Conservation (phyloP, 73 alveolate genomes). For the Durusdinium trenchii region DNA sequence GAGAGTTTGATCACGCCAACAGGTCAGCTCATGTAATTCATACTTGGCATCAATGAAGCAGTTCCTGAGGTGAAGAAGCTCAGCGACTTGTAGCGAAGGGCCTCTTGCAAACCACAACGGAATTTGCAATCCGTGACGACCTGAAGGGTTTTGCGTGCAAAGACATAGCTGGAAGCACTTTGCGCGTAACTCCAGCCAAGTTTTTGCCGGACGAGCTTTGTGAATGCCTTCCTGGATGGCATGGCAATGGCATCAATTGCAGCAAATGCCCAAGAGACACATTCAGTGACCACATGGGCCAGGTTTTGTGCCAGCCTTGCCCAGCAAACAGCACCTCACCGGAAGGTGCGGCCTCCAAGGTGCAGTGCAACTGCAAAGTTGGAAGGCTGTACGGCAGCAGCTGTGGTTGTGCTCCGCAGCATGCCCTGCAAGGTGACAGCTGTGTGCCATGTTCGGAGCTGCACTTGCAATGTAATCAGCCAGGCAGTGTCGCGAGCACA, state of each 20-base stretch:
- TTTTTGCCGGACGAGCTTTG: slow-evolving; percentile 24
- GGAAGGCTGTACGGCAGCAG: not conserved
- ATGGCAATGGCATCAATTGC: not conserved
- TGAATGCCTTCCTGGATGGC: slow-evolving; percentile 43
- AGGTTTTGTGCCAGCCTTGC: not conserved
- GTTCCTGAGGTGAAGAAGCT: not conserved
- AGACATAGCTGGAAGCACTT: not conserved
- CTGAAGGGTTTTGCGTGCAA: slow-evolving; percentile 18
- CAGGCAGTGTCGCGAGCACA: not conserved
- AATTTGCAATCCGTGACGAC: no score
- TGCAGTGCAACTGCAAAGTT: not conserved
- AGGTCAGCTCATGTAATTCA: no score
- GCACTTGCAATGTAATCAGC: not conserved
- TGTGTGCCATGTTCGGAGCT: not conserved
- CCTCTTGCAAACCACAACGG: no score
- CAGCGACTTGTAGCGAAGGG: no score
- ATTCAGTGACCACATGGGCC: not conserved
- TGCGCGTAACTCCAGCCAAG: not conserved
- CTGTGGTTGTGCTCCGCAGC: not conserved
- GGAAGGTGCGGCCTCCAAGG: not conserved
- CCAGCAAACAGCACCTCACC: slow-evolving; percentile 7
- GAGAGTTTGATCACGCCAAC: no score
- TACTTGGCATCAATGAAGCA: no score
- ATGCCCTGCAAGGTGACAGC: not conserved
- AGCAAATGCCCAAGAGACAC: not conserved